Evolutionary conservation across 1,139 yeast genomes (phyloP), one percentile per base, ranked within the genome.

Genomic region (Pichia sp.): DNA sequence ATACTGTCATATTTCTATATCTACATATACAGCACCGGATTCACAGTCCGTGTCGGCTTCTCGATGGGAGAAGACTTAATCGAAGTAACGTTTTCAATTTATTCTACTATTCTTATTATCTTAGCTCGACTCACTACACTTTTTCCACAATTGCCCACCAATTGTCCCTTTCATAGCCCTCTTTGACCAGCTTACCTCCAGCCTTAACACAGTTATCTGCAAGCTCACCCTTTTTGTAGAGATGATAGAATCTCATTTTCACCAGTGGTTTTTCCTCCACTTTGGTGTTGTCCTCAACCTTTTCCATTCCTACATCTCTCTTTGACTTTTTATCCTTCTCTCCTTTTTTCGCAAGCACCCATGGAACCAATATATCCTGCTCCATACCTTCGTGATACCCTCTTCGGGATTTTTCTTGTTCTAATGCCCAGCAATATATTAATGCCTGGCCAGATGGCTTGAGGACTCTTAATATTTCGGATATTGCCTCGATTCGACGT

Each of bases 371-470:
- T 1, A 93, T 85, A 64, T 93, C 99, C 66, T 89, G 99, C 49
- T 87, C 90, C 79, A 86, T 91, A 3, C 95, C 95, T 57, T 82
- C 89, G 60, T 85, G 83, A 70, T 88, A 91, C 0, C 97, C 97
- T 59, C 97, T 74, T 54, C 96, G 74, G 0, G 96, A 87, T 36
- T 74, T 78, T 57, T 84, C 87, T 67, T 93, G 99, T 60, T 95
- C 99, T 50, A 93, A 70, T 0, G 99, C 99, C 99, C 99, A 93
- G 52, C 96, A 95, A 65, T 91, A 91, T 13, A 93, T 77, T 58
- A 95, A 71, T 0, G 89, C 85, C 52, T 77, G 79, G 0, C 96
- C 96, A 1, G 82, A 82, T 0, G 62, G 55, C 46, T 66, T 74
- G 36, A 93, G 67, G 54, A 82, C 81, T 16, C 82, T 69, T 40